phyloP scores from a whole-genome alignment of 2,329 filamentous ascomycete species.

The Arthrobotrys sinensis region DNA sequence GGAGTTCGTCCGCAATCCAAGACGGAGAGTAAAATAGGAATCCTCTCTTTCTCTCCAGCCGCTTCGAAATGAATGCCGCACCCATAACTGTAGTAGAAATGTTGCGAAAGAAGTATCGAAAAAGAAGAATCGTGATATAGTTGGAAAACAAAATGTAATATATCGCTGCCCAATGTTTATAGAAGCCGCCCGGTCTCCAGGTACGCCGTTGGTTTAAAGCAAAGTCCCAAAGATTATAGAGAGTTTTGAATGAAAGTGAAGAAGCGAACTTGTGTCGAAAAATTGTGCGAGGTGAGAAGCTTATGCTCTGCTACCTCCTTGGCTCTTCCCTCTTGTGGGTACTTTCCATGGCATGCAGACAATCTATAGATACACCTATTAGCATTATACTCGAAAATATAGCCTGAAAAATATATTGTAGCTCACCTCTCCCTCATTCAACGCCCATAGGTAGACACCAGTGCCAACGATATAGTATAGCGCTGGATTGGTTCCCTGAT shows the following conservation, averaged over 20 bases:
- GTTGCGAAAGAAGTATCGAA: constrained; percentile 34
- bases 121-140: constrained; percentile 44
- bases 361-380: constrained; percentile 56
- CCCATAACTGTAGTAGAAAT: constrained; percentile 26
- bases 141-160: constrained; percentile 30
- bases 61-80: constrained; percentile 45
- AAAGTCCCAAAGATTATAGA: constrained; percentile 53
- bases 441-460: constrained; percentile 94
- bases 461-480: constrained; percentile 92
- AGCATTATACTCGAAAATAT: constrained; percentile 3
- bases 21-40: constrained; percentile 35
- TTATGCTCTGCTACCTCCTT: constrained; percentile 55
- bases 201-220: constrained; percentile 53
- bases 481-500: constrained; percentile 92
- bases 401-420: constrained; percentile 15
- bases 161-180: constrained; percentile 54
- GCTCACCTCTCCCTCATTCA: constrained; percentile 94
- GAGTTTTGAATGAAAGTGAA: constrained; percentile 35
- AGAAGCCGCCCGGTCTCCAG: constrained; percentile 57
- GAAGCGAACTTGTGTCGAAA: constrained; percentile 19
- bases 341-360: constrained; percentile 65
- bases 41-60: not conserved
- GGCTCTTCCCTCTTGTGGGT: constrained; percentile 58
- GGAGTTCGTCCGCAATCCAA: constrained; percentile 12
- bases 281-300: constrained; percentile 6